Conservation (phyloP, 2,329 filamentous ascomycete genomes). For the Aspergillus brunneoviolaceus region DNA sequence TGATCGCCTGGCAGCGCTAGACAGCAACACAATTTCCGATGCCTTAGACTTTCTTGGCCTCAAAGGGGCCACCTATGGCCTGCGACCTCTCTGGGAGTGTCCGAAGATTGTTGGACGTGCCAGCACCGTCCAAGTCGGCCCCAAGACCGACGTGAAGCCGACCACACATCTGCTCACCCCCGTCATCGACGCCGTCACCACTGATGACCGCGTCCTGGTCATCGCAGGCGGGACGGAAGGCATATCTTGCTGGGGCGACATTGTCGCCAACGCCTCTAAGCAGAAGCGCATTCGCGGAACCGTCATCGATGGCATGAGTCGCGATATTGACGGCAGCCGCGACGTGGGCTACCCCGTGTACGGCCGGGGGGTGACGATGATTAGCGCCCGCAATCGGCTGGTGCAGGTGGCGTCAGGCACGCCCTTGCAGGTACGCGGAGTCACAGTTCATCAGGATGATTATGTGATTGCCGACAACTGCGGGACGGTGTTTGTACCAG, state of each 20-base stretch:
- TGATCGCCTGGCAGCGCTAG: slow-evolving; percentile 19
- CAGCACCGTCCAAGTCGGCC: slow-evolving; percentile 22
- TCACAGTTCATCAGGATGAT: slow-evolving; percentile 19
- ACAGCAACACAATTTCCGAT: slow-evolving; percentile 26
- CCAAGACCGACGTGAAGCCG: slow-evolving; percentile 11
- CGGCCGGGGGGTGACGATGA: slow-evolving; percentile 33
- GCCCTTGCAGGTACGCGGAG: slow-evolving; percentile 20
- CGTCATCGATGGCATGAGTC: slow-evolving; percentile 34
- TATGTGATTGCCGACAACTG: slow-evolving; percentile 24
- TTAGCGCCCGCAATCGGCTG: slow-evolving; percentile 34
- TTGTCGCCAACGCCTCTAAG: slow-evolving; percentile 24
- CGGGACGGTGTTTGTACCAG: slow-evolving; percentile 20
- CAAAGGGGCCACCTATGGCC: slow-evolving; percentile 22
- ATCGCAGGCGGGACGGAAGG: slow-evolving; percentile 21
- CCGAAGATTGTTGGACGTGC: slow-evolving; percentile 23
- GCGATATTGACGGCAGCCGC: slow-evolving; percentile 36
- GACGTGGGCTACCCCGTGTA: slow-evolving; percentile 36
- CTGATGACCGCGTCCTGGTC: slow-evolving; percentile 23
- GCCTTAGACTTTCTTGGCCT: slow-evolving; percentile 24
- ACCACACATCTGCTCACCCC: slow-evolving; percentile 19
- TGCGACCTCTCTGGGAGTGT: slow-evolving; percentile 25
- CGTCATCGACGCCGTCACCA: slow-evolving; percentile 20
- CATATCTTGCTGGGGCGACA: slow-evolving; percentile 27
- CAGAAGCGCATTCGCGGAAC: slow-evolving; percentile 29
- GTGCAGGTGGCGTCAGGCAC: slow-evolving; percentile 33